Evolutionary conservation across 306 rosid species (phyloP), one percentile per base, ranked within the genome.

Genomic region (Luffa aegyptiaca): DNA sequence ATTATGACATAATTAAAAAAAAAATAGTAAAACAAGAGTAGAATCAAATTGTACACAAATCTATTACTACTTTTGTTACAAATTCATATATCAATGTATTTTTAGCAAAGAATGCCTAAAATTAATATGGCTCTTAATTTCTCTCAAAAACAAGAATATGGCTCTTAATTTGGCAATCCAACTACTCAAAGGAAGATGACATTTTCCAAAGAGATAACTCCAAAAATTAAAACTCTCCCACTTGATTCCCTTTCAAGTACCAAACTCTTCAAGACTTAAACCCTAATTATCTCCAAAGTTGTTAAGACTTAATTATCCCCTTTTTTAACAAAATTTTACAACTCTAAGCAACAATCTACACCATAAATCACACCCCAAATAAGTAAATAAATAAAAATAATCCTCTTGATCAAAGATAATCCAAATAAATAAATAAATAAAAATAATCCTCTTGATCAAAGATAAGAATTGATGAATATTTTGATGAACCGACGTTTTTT

Each of bases 231-330:
- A 26, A 26, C 31, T 26, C 31, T 59, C 37, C 39, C 66, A 21
- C 35, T n/a, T 51, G 21, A 62, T 62, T 62, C 37, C 8, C 37
- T 62, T 62, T 62, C 42, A 62, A 62, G 16, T 62, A 59, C 66
- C 66, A 59, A 59, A 59, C 36, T 26, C 17, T 11, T 21, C 26
- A 80, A 59, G 78, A 78, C 12, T 75, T 82, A 69, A 35, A 64
- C 71, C 70, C 75, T 59, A 81, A 81, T 45, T 45, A 45, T 83
- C 13, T 64, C 70, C 46, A 16, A 37, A 65, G 86, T 74, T 87
- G 90, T 86, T 86, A 87, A 74, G 39, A 87, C 85, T 74, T 77
- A 72, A 46, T 80, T 31, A 51, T 84, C 86, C 82, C 16, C 58
- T 18, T 57, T 48, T 52, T 65, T 75, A 44, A 52, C 53, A 42